Conservation (phyloP, 306 rosid genomes). For the Abrus pulchellus region DNA sequence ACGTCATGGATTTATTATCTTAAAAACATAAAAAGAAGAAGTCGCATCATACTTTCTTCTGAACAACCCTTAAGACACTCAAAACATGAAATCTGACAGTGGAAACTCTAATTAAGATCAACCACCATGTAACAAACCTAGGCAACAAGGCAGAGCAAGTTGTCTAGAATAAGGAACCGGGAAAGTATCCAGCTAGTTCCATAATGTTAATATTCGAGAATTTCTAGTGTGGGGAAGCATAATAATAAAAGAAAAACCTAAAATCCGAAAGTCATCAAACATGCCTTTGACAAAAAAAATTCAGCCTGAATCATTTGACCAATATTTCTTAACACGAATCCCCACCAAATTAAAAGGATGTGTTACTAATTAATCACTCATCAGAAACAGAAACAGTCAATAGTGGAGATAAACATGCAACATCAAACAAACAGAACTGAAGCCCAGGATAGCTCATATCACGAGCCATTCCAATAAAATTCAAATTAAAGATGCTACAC, state of each 20-base stretch:
- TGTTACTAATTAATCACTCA: constrained; percentile 13
- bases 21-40: neutral
- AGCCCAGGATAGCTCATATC: neutral
- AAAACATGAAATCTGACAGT: neutral
- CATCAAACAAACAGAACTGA: constrained; percentile 20
- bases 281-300: constrained; percentile 21
- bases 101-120: neutral
- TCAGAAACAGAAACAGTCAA: constrained; percentile 21
- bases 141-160: constrained; percentile 34
- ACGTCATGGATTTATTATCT: neutral
- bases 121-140: constrained; percentile 9
- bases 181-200: neutral
- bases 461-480: constrained; percentile 22
- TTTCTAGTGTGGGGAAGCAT: neutral
- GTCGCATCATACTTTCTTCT: neutral
- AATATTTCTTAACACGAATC: neutral
- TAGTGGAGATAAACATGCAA: neutral
- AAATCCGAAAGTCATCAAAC: constrained; percentile 1
- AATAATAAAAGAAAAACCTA: neutral
- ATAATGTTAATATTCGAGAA: constrained; percentile 26
- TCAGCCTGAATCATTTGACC: neutral
- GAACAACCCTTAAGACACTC: neutral
- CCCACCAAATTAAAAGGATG: constrained; percentile 6
- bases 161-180: constrained; percentile 10
- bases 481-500: neutral